phyloP scores from a whole-genome alignment of 2,329 filamentous ascomycete species.

The Aspergillus ustus region DNA sequence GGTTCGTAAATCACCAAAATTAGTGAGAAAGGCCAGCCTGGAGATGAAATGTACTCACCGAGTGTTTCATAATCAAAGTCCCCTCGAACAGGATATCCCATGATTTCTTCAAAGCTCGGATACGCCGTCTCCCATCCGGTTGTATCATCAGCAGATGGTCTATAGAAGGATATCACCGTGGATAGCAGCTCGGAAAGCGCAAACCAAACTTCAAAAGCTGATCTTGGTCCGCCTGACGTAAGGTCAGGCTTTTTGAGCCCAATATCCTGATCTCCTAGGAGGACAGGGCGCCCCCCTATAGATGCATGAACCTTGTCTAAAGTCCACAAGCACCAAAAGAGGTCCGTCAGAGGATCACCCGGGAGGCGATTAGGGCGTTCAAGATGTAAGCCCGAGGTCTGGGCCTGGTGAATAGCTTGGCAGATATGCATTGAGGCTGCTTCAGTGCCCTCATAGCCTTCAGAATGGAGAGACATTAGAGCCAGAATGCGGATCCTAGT shows the following conservation, averaged over 20 bases:
- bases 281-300: constrained; percentile 45
- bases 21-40: neutral
- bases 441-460: constrained; percentile 47
- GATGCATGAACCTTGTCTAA: constrained; percentile 49
- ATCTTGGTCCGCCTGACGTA: constrained; percentile 19
- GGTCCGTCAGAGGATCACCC: constrained; percentile 34
- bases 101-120: constrained; percentile 42
- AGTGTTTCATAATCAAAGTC: constrained; percentile 37
- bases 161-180: constrained; percentile 46
- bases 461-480: constrained; percentile 47
- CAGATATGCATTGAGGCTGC: constrained; percentile 46
- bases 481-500: constrained; percentile 44
- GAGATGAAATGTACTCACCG: constrained; percentile 22
- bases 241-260: constrained; percentile 38
- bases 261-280: constrained; percentile 47
- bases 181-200: constrained; percentile 43
- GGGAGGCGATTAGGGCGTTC: constrained; percentile 38
- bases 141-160: constrained; percentile 38
- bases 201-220: constrained; percentile 44
- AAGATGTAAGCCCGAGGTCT: constrained; percentile 46
- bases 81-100: constrained; percentile 30
- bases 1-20: constrained; percentile 6
- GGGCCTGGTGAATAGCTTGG: constrained; percentile 47
- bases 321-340: constrained; percentile 49
- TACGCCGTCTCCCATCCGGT: constrained; percentile 46